Evolutionary conservation across 805 yeast species (phyloP).

Genomic region (Spathaspora gorwiae): DNA sequence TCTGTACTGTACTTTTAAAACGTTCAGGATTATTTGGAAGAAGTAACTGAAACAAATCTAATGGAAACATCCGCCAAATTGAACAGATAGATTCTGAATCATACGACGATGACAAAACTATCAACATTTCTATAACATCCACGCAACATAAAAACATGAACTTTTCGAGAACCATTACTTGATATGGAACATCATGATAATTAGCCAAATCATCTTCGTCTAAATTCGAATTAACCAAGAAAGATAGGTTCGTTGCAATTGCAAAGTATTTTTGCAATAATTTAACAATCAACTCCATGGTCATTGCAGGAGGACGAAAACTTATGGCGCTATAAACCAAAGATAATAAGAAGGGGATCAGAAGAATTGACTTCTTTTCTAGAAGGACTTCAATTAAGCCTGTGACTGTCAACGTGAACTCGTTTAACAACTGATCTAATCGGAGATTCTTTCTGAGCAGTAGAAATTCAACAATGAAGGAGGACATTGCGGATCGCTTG

Average conservation of each 20-base stretch:
- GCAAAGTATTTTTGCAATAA: constrained; percentile 13
- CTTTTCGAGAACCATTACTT: constrained; percentile 39
- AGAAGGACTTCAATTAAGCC: constrained; percentile 27
- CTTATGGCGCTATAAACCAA: constrained; percentile 50
- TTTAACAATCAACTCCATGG: constrained; percentile 21
- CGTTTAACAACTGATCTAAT: constrained; percentile 46
- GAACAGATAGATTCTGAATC: constrained; percentile 15
- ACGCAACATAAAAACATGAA: constrained; percentile 46
- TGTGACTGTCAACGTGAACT: constrained; percentile 25
- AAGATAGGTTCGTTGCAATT: constrained; percentile 17
- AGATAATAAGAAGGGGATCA: constrained; percentile 59
- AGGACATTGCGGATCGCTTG: constrained; percentile 28
- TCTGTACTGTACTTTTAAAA: constrained; percentile 33
- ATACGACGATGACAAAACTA: constrained; percentile 21
- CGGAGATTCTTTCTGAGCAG: constrained; percentile 41
- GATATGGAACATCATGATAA: constrained; percentile 28
- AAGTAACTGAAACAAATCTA: constrained; percentile 32
- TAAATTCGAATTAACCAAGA: constrained; percentile 22
- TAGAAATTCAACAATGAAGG: constrained; percentile 38
- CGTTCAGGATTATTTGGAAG: constrained; percentile 48
- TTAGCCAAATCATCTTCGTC: constrained; percentile 21
- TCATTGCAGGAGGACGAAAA: constrained; percentile 62
- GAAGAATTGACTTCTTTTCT: constrained; percentile 19
- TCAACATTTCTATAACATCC: constrained; percentile 52
- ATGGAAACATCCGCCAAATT: constrained; percentile 22